Evolutionary conservation across 495 filamentous ascomycete genomes (phyloP).

Genomic region (Beverwykella pulmonaria): DNA sequence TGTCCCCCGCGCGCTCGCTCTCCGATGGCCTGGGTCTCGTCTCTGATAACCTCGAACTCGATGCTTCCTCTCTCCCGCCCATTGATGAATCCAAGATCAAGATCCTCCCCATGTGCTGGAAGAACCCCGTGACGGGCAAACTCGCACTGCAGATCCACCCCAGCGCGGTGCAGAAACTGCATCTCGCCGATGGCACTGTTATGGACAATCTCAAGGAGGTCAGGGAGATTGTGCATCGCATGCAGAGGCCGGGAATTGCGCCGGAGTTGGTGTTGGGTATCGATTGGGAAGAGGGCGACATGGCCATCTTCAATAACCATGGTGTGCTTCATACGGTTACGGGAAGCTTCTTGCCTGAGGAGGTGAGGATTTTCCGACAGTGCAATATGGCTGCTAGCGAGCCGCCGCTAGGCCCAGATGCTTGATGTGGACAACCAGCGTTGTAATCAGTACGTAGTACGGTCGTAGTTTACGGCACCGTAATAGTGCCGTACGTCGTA

Average conservation of each 20-base stretch:
- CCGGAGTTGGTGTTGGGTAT: constrained; percentile 69
- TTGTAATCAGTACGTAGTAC: too few relatives aligned
- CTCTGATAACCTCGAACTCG: constrained; percentile 62
- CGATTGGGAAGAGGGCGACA: constrained; percentile 73
- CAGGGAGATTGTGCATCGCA: constrained; percentile 64
- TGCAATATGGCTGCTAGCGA: constrained; percentile 70
- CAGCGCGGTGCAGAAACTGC: constrained; percentile 65
- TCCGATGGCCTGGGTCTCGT: constrained; percentile 68
- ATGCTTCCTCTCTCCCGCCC: constrained; percentile 58
- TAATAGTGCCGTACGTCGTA: too few relatives aligned
- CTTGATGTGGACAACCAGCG: background rate
- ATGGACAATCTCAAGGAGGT: constrained; percentile 66
- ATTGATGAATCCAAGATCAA: constrained; percentile 68
- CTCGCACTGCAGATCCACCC: constrained; percentile 73
- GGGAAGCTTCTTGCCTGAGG: constrained; percentile 69
- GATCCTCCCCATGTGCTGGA: constrained; percentile 71
- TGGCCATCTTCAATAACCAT: constrained; percentile 74
- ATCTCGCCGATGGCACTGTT: constrained; percentile 62
- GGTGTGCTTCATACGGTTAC: constrained; percentile 73
- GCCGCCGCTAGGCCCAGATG: constrained; percentile 54
- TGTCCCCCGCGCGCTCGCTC: constrained; percentile 64
- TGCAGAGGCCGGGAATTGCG: constrained; percentile 72
- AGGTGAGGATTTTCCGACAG: constrained; percentile 72
- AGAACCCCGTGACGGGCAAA: constrained; percentile 67
- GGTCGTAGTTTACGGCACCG: too few relatives aligned